phyloP scores from a whole-genome alignment of 352 stramenopile species.

The Phytophthora citrophthora region DNA sequence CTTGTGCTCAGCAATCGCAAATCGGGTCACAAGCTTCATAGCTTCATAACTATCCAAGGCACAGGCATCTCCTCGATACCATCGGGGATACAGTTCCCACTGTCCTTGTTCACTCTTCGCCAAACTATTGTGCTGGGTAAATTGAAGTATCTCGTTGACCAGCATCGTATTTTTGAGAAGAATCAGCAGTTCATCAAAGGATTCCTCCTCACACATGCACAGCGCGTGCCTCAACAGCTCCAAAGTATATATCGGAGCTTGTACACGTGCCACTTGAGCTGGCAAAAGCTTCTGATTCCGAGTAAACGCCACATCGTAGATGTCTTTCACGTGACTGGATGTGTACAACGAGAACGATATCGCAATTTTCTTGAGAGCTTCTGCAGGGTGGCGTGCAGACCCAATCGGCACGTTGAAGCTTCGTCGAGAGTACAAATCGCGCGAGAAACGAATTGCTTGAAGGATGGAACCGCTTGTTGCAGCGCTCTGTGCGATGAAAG shows the following conservation, averaged over 20 bases:
- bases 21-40: conserved; percentile 66
- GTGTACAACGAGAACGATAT: conserved; percentile 68
- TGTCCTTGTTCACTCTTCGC: neutral
- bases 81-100: conserved; percentile 54
- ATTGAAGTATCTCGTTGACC: conserved; percentile 56
- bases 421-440: conserved; percentile 57
- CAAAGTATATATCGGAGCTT: conserved; percentile 60
- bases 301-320: conserved; percentile 38
- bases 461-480: conserved; percentile 54
- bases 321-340: conserved; percentile 56
- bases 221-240: conserved; percentile 70
- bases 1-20: conserved; percentile 65
- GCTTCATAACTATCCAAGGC: conserved; percentile 52
- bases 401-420: too few species aligned
- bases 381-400: conserved; percentile 3
- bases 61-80: conserved; percentile 66
- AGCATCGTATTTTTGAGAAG: conserved; percentile 65
- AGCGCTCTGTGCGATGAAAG: conserved; percentile 47
- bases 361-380: conserved; percentile 58
- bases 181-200: conserved; percentile 67
- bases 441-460: conserved; percentile 57
- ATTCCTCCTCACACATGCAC: conserved; percentile 59
- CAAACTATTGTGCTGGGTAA: conserved; percentile 44
- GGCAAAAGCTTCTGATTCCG: conserved; percentile 20
- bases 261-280: conserved; percentile 47